phyloP scores from a whole-genome alignment of 306 rosid genomes.

The Vigna hirtella region DNA sequence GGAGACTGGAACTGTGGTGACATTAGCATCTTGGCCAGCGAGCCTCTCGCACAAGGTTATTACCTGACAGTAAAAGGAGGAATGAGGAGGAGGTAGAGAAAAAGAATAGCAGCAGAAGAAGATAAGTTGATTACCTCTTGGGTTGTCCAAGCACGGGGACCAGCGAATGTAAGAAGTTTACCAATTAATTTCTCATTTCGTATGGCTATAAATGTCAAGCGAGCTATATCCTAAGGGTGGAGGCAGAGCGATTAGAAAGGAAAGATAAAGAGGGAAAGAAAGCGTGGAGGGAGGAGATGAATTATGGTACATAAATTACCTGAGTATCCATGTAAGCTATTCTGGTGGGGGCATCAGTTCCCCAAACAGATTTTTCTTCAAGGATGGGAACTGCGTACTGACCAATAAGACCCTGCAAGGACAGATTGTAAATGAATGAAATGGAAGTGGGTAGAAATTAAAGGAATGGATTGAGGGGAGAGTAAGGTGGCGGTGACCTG shows the following conservation, averaged over 20 bases:
- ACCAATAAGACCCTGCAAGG: slow-evolving; percentile 83
- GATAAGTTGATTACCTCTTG: slow-evolving; percentile 66
- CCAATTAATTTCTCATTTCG: slow-evolving; percentile 81
- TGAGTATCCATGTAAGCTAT: slow-evolving; percentile 99
- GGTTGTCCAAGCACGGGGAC: slow-evolving; percentile 98
- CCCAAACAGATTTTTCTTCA: slow-evolving; percentile 99
- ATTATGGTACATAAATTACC: slow-evolving; percentile 41
- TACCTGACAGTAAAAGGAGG: slow-evolving; percentile 56
- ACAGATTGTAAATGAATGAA: not conserved
- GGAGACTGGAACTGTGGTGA: slow-evolving; percentile 91
- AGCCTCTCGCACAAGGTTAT: slow-evolving; percentile 96
- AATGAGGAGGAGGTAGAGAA: not conserved
- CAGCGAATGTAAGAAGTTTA: slow-evolving; percentile 90
- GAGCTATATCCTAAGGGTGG: slow-evolving; percentile 80
- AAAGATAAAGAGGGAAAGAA: not conserved
- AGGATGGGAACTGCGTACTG: slow-evolving; percentile 96
- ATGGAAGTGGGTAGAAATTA: not conserved
- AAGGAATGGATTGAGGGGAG: not conserved
- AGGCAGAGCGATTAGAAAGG: not conserved
- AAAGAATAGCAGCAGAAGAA: not conserved
- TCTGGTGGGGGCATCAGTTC: slow-evolving; percentile 96
- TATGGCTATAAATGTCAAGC: slow-evolving; percentile 80
- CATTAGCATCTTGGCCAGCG: slow-evolving; percentile 98
- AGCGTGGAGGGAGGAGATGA: no score
- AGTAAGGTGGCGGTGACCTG: slow-evolving; percentile 54